These are phyloP conservation scores for Saccharomycopsis hybrid DNA, from an alignment of 1,139 yeast genomes.

Conservation along the genomic window DNA sequence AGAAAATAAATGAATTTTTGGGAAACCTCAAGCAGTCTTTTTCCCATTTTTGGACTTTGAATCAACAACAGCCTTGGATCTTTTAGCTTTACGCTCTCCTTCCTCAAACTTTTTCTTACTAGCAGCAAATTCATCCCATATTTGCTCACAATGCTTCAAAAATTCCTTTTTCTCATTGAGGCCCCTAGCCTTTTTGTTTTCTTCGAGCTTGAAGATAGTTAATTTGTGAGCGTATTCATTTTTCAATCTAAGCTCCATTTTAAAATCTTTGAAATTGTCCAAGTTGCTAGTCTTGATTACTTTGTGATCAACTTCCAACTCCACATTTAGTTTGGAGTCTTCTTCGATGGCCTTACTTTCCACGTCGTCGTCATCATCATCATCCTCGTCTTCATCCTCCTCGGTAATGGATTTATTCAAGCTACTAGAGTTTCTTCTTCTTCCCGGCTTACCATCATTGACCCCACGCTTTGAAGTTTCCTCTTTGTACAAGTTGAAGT, in stretches of 20 bases:
- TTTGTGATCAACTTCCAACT: constrained; percentile 23
- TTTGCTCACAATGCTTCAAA: constrained; percentile 45
- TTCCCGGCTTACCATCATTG: neutral
- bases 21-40: too few relatives aligned
- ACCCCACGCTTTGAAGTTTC: constrained; percentile 26
- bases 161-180: constrained; percentile 27
- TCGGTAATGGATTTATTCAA: constrained; percentile 17
- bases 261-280: constrained; percentile 7
- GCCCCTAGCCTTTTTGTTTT: constrained; percentile 18
- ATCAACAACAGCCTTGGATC: too few relatives aligned
- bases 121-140: too few relatives aligned
- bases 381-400: constrained; percentile 25
- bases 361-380: constrained; percentile 27
- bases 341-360: constrained; percentile 30
- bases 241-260: constrained; percentile 8
- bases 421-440: constrained; percentile 13
- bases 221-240: constrained; percentile 20
- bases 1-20: too few relatives aligned
- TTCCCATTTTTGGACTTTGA: too few relatives aligned
- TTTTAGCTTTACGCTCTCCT: too few relatives aligned
- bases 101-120: too few relatives aligned
- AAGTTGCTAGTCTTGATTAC: constrained; percentile 16
- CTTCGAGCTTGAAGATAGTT: constrained; percentile 24
- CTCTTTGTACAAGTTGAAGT: constrained; percentile 30
- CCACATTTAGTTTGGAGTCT: constrained; percentile 27